Evolutionary conservation across 768 basidiomycete genomes (phyloP), one percentile per base, ranked within the genome.

Genomic region (Termitomyces eurrhizus): DNA sequence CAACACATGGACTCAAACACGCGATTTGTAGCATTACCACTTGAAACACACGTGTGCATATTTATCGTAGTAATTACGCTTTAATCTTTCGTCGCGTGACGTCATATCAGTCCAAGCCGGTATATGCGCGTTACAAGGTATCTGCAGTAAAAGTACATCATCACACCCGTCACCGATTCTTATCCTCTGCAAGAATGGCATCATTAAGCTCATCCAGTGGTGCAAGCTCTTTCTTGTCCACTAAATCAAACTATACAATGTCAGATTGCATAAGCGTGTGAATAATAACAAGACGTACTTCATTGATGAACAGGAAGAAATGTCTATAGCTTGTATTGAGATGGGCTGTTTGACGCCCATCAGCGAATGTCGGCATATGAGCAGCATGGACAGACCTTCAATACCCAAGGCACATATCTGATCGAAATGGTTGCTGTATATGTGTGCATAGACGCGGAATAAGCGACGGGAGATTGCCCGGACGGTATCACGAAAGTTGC

Each of bases 361-460:
- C 29, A 29, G 32, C 21, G n/a, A 37, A 45, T 32, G 33, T 12
- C 7, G 16, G 4, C 18, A 29, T 29, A 44, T 42, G 3, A 44
- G 14, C 7, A 54, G 32, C 0, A 37, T 46, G 18, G 37, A 69
- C 78, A 44, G 62, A 96, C 96, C 96, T 84, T 99, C 97, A 56
- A 99, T 98, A 6, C 95, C 95, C 50, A 99, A 77, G 14, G 97
- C 97, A 72, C 96, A 98, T 61, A 98, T 93, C 68, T 98, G 96
- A 68, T 98, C 97, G 73, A 99, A 98, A 74, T 99, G 97, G 66
- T 94, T 96, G 80, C 95, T 96, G 79, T 99, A 99, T 69, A 98
- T 88, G 72, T 99, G 97, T 21, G 95, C 97, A 72, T 99, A 99
- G 45, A 99, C 92, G 18, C 97, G 85, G 82, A 99, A 99, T 58